Percentiles rank a stretch among this genome's conserved stretches.
Conservation (phyloP, 2,329 filamentous ascomycete species). For the Aciculosporium take region DNA sequence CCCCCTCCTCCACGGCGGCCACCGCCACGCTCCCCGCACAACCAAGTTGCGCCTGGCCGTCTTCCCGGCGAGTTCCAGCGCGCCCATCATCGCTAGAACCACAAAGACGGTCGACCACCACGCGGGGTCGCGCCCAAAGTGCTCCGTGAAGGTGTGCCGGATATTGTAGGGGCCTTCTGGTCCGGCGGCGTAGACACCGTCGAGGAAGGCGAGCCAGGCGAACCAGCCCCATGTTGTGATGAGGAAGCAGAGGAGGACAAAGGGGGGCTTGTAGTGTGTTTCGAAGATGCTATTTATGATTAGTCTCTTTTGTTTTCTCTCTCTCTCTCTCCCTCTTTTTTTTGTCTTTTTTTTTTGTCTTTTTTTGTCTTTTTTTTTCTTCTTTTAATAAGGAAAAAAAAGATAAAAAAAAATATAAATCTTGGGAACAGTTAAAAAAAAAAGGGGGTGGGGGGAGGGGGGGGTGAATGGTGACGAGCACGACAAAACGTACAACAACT, state of each 20-base stretch:
- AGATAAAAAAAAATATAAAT: background rate
- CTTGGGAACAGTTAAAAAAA: background rate
- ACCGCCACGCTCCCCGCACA: conserved; percentile 31
- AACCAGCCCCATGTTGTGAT: conserved; percentile 53
- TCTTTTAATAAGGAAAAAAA: background rate
- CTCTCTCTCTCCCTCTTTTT: too few relatives aligned
- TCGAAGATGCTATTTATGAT: conserved; percentile 44
- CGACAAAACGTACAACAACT: conserved; percentile 51
- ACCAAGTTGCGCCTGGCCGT: conserved; percentile 31
- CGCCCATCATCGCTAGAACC: conserved; percentile 42
- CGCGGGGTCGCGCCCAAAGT: conserved; percentile 51
- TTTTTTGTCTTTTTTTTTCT: background rate
- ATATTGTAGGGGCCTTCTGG: conserved; percentile 50
- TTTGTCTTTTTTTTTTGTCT: too few relatives aligned
- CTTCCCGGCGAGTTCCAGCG: conserved; percentile 51
- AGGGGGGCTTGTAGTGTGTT: conserved; percentile 57
- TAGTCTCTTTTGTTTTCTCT: background rate
- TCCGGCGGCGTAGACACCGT: conserved; percentile 39
- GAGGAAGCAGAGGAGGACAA: conserved; percentile 45
- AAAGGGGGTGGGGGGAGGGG: background rate
- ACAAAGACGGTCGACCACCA: conserved; percentile 66
- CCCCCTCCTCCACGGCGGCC: conserved; percentile 27
- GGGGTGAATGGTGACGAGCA: background rate
- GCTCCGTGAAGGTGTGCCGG: conserved; percentile 46
- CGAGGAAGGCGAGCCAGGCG: conserved; percentile 61